Conservation (phyloP, 2,329 filamentous ascomycete species). For the Raffaelea arxii region DNA sequence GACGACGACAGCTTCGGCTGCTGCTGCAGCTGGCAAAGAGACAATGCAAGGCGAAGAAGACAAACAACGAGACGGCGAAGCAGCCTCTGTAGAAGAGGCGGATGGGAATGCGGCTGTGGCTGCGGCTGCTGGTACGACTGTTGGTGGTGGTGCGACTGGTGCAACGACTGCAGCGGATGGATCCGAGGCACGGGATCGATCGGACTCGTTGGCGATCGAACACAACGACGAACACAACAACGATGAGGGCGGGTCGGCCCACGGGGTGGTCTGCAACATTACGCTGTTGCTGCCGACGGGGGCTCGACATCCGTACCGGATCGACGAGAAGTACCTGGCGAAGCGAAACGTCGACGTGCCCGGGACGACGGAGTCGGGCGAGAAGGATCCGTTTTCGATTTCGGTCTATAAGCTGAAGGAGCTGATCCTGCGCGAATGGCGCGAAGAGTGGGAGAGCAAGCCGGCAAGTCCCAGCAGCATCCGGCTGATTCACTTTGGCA, state of each 20-base stretch:
- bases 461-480: constrained; percentile 84
- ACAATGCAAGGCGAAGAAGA: background rate
- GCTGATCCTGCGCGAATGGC: constrained; percentile 86
- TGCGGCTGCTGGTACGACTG: background rate
- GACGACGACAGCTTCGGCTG: background rate
- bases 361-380: constrained; percentile 47
- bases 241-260: background rate
- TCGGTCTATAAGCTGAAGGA: constrained; percentile 92
- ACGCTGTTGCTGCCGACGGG: constrained; percentile 76
- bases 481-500: constrained; percentile 83
- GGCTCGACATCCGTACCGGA: constrained; percentile 78
- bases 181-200: constrained; percentile 18
- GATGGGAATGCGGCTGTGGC: background rate
- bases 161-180: constrained; percentile 4
- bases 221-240: constrained; percentile 1
- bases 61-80: background rate
- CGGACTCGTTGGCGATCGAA: constrained; percentile 11
- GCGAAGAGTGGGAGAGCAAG: constrained; percentile 80
- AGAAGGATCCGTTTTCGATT: constrained; percentile 74
- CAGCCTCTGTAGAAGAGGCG: no score
- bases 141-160: background rate
- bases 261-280: constrained; percentile 51
- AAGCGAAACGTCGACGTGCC: constrained; percentile 73
- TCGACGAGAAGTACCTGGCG: constrained; percentile 76
- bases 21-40: background rate